Evolutionary conservation across 805 yeast species (phyloP).

Genomic region (Metschnikowia anglica): DNA sequence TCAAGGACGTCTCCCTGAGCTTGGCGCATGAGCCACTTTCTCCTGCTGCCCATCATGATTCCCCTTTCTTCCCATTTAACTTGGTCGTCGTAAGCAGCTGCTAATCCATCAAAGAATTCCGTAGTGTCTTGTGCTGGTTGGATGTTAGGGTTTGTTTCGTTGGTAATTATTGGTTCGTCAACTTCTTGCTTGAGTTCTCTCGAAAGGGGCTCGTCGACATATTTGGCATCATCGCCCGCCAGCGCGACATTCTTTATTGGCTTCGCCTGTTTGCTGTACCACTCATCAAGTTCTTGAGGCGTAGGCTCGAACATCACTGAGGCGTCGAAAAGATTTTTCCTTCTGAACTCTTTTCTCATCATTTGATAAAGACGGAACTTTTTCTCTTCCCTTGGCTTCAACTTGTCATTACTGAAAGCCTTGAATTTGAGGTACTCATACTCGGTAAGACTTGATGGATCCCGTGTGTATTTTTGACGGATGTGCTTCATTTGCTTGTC

Average conservation of each 20-base stretch:
- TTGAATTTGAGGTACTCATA: constrained; percentile 64
- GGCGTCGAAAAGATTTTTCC: constrained; percentile 35
- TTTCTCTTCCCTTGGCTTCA: constrained; percentile 63
- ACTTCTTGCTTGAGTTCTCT: constrained; percentile 11
- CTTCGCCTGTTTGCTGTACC: constrained; percentile 40
- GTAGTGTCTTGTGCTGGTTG: constrained; percentile 81
- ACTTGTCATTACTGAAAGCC: constrained; percentile 53
- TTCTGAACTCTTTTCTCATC: constrained; percentile 47
- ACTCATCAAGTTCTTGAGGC: constrained; percentile 40
- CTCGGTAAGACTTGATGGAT: constrained; percentile 49
- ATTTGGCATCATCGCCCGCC: constrained; percentile 18
- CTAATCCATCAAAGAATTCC: constrained; percentile 70
- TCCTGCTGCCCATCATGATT: constrained; percentile 57
- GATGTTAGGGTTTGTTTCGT: constrained; percentile 43
- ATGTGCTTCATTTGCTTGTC: constrained; percentile 56
- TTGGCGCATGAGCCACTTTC: constrained; percentile 78
- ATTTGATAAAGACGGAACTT: constrained; percentile 59
- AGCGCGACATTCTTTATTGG: constrained; percentile 26
- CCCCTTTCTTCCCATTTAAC: constrained; percentile 73
- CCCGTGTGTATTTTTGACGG: constrained; percentile 34
- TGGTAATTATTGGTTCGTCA: constrained; percentile 29
- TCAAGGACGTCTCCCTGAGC: constrained; percentile 88
- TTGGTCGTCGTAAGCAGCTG: constrained; percentile 75
- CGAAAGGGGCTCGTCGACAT: constrained; percentile 11
- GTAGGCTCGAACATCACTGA: constrained; percentile 41